Evolutionary conservation across 2,329 filamentous ascomycete genomes (phyloP).

Genomic region (Cytospora chrysosperma): DNA sequence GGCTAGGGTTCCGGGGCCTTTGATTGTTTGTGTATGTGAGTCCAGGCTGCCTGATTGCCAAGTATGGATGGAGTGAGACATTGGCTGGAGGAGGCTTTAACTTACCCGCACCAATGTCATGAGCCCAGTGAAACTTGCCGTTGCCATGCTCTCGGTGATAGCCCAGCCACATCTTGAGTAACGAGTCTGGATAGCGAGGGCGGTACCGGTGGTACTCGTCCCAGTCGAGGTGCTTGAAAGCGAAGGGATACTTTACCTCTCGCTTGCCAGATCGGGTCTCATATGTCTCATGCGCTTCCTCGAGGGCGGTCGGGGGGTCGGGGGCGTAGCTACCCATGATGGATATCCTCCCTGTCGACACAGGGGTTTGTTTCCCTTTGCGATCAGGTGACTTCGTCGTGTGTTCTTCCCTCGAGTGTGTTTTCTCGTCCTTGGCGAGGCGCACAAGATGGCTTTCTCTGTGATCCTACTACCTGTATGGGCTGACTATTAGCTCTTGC

Average conservation of each 20-base stretch:
- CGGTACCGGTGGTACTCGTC: conserved; percentile 26
- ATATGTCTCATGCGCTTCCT: conserved; percentile 24
- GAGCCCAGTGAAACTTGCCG: conserved; percentile 19
- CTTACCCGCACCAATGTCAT: conserved; percentile 26
- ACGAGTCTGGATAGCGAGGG: conserved; percentile 25
- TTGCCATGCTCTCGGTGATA: conserved; percentile 22
- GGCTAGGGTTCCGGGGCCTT: conserved; percentile 25
- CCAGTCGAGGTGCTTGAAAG: conserved; percentile 28
- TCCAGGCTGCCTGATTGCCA: neutral
- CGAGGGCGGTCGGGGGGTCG: conserved; percentile 2
- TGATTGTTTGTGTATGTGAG: neutral
- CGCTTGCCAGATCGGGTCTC: conserved; percentile 2
- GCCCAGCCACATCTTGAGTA: conserved; percentile 25
- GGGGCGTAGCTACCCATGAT: conserved; percentile 1
- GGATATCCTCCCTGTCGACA: neutral
- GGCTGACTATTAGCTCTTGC: too few relatives aligned
- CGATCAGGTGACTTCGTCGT: neutral
- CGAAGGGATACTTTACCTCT: conserved; percentile 26
- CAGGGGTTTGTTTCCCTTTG: neutral
- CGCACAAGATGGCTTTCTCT: neutral
- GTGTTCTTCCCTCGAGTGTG: neutral
- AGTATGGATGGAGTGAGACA: neutral
- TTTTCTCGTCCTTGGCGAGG: neutral
- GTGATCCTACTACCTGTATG: neutral
- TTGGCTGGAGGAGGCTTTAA: neutral